phyloP scores from a whole-genome alignment of 176 grass and related monocot genomes.

The Bolboschoenus planiculmis region DNA sequence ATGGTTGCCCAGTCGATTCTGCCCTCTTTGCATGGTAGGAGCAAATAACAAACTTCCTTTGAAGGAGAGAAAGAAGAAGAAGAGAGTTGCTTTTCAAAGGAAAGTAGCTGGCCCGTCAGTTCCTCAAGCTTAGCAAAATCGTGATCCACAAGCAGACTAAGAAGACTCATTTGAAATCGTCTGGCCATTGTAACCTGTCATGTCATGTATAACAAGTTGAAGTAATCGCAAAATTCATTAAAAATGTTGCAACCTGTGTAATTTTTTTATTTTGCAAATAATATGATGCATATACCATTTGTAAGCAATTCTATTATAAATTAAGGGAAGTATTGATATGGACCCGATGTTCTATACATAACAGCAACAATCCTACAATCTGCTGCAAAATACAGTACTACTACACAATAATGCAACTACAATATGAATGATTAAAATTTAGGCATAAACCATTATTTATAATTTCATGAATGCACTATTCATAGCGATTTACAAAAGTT shows the following conservation, averaged over 20 bases:
- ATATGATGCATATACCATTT: constrained; percentile 1
- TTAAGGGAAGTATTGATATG: not conserved
- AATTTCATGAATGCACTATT: not conserved
- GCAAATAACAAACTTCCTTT: constrained; percentile 56
- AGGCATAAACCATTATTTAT: not conserved
- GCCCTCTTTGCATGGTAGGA: constrained; percentile 52
- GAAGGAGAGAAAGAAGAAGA: not conserved
- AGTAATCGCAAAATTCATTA: not conserved
- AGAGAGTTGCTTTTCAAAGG: constrained; percentile 29
- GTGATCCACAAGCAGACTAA: constrained; percentile 52
- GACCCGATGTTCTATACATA: not conserved
- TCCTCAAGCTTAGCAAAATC: constrained; percentile 25
- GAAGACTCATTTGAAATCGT: constrained; percentile 48
- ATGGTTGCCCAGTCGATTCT: constrained; percentile 76
- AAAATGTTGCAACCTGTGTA: not conserved
- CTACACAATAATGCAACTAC: not conserved
- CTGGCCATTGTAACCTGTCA: constrained; percentile 50
- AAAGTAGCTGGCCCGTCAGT: constrained; percentile 3
- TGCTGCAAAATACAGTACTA: not conserved
- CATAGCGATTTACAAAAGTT: not conserved
- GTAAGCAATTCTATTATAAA: not conserved
- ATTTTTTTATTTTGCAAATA: not conserved
- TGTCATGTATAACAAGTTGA: not conserved
- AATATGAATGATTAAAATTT: not conserved
- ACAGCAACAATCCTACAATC: not conserved